Evolutionary conservation across 805 yeast genomes (phyloP), one percentile per base, ranked within the genome.

Genomic region (Candida insectalens): DNA sequence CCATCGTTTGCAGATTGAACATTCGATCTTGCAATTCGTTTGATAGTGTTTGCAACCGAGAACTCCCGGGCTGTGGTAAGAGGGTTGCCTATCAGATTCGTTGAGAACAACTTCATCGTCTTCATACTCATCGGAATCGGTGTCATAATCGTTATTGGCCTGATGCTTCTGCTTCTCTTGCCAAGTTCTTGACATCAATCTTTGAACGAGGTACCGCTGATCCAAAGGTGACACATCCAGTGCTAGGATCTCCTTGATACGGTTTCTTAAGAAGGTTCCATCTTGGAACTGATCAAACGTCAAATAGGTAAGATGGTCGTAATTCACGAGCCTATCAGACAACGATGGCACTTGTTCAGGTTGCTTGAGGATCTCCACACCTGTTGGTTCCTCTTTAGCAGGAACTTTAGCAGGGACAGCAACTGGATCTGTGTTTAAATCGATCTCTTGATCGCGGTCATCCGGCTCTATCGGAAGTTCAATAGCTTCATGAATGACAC

Each of bases 41-140:
- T 75, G 81, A 56, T 88, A 88, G 56, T 88, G 96, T 15, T 59
- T 60, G 51, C 96, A 88, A 3, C 96, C 96, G 19, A 78, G 51
- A 2, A 71, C 59, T 2, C 60, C 60, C 20, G 55, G 46, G 43
- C 67, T 65, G 44, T 65, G 63, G 45, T 62, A 78, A 0, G 74
- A 56, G 1, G 77, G 71, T 16, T 45, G 36, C 27, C 53, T 60
- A 44, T 78, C 85, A 13, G 50, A 46, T 6, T 63, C 68, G 0
- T 69, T 60, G 1, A 76, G 53, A 3, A 63, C 49, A 2, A 73
- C 77, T 34, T 47, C 47, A 34, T 50, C 58, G 13, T 46, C 51
- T 10, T 42, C 56, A 16, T 40, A 36, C 1, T 33, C 36, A 20
- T 38, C 45, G 7, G 38, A 47, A 4, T 42, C 53, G 4, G 32